Evolutionary conservation across 2,329 filamentous ascomycete species (phyloP).

Genomic region (Salinomyces thailandicus): DNA sequence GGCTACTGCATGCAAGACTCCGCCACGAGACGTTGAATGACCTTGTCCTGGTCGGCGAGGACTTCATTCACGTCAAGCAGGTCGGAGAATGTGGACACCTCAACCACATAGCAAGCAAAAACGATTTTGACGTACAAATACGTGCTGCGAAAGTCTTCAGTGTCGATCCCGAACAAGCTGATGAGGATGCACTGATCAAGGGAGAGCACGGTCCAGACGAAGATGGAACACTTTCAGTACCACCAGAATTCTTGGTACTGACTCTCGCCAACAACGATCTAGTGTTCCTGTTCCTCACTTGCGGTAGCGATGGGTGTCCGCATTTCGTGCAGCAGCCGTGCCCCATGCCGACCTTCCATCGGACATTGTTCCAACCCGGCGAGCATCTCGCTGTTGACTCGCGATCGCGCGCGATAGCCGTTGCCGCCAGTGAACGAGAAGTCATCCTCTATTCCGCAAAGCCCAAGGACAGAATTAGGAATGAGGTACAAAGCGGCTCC

Average conservation of each 20-base stretch:
- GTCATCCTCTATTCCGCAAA: slow-evolving; percentile 65
- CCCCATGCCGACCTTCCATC: slow-evolving; percentile 46
- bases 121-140: slow-evolving; percentile 69
- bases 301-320: slow-evolving; percentile 34
- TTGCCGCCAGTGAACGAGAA: slow-evolving; percentile 58
- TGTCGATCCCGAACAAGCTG: slow-evolving; percentile 29
- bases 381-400: slow-evolving; percentile 69
- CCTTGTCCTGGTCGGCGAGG: slow-evolving; percentile 75
- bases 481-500: slow-evolving; percentile 36
- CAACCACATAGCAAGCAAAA: slow-evolving; percentile 64
- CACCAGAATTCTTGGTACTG: slow-evolving; percentile 72
- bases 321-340: slow-evolving; percentile 53
- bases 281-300: slow-evolving; percentile 62
- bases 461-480: slow-evolving; percentile 41
- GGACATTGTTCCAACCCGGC: slow-evolving; percentile 45
- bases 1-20: slow-evolving; percentile 70
- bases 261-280: slow-evolving; percentile 63
- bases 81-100: slow-evolving; percentile 52
- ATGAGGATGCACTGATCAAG: slow-evolving; percentile 24
- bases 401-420: slow-evolving; percentile 51
- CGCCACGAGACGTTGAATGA: slow-evolving; percentile 63
- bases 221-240: slow-evolving; percentile 30
- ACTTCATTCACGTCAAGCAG: slow-evolving; percentile 71
- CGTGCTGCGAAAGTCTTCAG: slow-evolving; percentile 66
- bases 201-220: slow-evolving; percentile 11